These are phyloP conservation scores for Heliamphora pulchella DNA, from an alignment of 179 eudicot genomes.

Conservation along the genomic window DNA sequence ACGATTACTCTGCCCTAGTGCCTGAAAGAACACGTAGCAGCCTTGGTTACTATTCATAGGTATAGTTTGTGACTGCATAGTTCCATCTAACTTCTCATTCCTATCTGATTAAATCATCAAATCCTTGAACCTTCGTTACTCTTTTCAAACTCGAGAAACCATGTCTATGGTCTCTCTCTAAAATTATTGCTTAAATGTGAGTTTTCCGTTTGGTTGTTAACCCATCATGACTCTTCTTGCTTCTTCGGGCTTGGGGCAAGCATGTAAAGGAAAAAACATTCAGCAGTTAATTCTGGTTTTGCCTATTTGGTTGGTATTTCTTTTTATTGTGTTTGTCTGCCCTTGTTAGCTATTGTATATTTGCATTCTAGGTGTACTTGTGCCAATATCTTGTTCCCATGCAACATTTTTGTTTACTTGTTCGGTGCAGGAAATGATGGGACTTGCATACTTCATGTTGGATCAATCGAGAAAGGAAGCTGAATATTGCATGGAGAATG, in stretches of 20 bases:
- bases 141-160: too few relatives aligned
- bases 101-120: background rate
- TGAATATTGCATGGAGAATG: constrained; percentile 92
- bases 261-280: too few relatives aligned
- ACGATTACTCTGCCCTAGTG: background rate
- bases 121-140: background rate
- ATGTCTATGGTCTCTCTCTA: too few relatives aligned
- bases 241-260: too few relatives aligned
- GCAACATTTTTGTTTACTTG: background rate
- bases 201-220: too few relatives aligned
- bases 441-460: constrained; percentile 76
- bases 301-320: background rate
- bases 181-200: too few relatives aligned
- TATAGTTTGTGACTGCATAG: background rate
- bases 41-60: background rate
- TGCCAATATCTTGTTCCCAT: background rate
- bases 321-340: background rate
- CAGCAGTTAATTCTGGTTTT: too few relatives aligned
- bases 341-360: background rate
- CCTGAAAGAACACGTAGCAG: background rate
- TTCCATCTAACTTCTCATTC: background rate
- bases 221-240: too few relatives aligned
- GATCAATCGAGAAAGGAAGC: constrained; percentile 94
- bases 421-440: constrained; percentile 87
- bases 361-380: background rate